Base-by-base conservation (phyloP, 2,329 filamentous ascomycete species). In the Shiraia bambusicola region DNA sequence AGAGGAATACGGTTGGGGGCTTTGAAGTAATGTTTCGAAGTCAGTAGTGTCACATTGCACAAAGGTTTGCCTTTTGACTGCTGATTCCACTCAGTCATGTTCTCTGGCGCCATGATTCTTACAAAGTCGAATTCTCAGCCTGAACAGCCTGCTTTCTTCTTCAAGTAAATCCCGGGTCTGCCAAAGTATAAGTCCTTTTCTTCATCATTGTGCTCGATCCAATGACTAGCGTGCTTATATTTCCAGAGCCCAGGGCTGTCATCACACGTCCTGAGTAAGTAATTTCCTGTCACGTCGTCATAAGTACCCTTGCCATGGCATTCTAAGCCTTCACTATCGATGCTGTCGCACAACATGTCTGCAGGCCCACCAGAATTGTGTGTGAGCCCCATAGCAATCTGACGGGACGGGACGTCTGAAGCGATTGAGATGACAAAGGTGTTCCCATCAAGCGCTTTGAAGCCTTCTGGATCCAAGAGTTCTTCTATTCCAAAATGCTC, bases 401-500 rank as follows among this genome's bases (percentile, higher is more conserved):
- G 39, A 6, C 39, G 39, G 4, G 37, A 28, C 1, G 33, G 28
- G 14, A 42, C 39, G 17, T 42, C 28, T 3, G 39, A 34, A 2
- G 39, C n/a, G 7, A 42, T 6, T 4, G 9, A 28, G 13, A 42
- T 14, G 19, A 42, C 39, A 19, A 42, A 37, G 4, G 39, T 42
- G n/a, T 32, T 32, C 11, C 39, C 33, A n/a, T 32, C 24, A 15
- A 42, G 39, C 5, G 34, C 28, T 28, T 22, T 36, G 39, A 42
- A 42, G 22, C 33, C 39, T 32, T 42, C 39, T 19, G 39, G 39
- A 22, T 42, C 39, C 22, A 26, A 17, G 22, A 42, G 28, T 6
- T 19, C n/a, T 10, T n/a, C 24, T 9, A 31, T 37, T 10, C 32
- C 19, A 8, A 42, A 32, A 6, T 37, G 39, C 9, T 13, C 12